A percentile compares a stretch with the other conserved stretches of the same genome.
phyloP scores from a whole-genome alignment of 495 filamentous ascomycete genomes.

The Tuber umbilicatum region DNA sequence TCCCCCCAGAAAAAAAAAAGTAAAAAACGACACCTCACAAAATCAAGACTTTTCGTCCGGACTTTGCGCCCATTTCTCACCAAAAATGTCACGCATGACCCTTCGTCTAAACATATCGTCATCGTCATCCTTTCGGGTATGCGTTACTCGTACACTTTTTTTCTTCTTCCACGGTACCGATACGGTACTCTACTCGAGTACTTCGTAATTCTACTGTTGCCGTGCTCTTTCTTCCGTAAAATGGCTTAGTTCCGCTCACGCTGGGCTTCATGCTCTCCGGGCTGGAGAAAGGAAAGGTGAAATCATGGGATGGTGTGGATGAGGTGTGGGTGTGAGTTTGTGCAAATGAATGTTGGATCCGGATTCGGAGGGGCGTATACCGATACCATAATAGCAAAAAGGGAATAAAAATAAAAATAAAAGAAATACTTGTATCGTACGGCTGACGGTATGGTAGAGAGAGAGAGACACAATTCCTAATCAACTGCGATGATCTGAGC shows the following conservation, averaged over 20 bases:
- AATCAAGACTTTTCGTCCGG: constrained; percentile 37
- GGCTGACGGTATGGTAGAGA: background rate
- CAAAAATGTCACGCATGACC: constrained; percentile 36
- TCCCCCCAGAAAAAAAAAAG: constrained; percentile 1
- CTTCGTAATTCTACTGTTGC: background rate
- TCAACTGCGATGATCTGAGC: constrained; percentile 25
- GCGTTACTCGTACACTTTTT: background rate
- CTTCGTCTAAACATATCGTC: constrained; percentile 22
- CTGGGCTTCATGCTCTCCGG: background rate
- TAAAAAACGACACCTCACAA: constrained; percentile 34
- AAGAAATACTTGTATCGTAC: too few species aligned
- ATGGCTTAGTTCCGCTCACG: background rate
- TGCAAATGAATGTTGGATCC: background rate
- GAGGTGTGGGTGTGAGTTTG: background rate
- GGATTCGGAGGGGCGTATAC: background rate
- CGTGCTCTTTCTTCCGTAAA: background rate
- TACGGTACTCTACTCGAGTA: background rate
- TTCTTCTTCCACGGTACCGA: background rate
- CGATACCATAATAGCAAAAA: background rate
- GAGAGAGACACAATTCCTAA: constrained; percentile 15
- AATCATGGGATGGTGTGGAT: background rate
- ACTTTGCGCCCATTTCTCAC: constrained; percentile 30
- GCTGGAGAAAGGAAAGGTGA: background rate
- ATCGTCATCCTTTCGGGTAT: constrained; percentile 24
- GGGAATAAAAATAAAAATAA: background rate